These are phyloP conservation scores for Solanum boliviense DNA, from an alignment of 257 asterid species.

Conservation along the genomic window DNA sequence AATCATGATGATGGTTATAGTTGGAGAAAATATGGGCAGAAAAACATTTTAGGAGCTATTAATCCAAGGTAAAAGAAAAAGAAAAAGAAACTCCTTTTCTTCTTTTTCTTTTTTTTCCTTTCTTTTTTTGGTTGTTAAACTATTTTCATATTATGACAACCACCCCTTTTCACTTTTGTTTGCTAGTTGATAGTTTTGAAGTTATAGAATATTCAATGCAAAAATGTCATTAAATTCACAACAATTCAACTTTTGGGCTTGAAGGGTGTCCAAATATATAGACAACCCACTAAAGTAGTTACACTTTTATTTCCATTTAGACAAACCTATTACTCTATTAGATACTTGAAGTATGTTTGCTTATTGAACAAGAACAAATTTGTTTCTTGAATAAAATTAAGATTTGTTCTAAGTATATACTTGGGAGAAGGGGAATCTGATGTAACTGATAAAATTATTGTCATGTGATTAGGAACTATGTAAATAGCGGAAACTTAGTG, in stretches of 20 bases:
- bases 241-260: neutral
- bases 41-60: slow-evolving; percentile 54
- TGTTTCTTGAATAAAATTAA: neutral
- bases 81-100: neutral
- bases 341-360: neutral
- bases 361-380: neutral
- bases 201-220: neutral
- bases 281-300: neutral
- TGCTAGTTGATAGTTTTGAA: neutral
- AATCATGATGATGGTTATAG: slow-evolving; percentile 48
- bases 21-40: slow-evolving; percentile 92
- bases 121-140: neutral
- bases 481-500: neutral
- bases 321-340: neutral
- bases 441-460: neutral
- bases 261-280: neutral
- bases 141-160: neutral
- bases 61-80: slow-evolving; percentile 55
- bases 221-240: neutral
- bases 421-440: neutral
- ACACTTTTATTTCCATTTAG: neutral
- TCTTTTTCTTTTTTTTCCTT: neutral
- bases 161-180: neutral
- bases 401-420: neutral
- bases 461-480: neutral